phyloP scores from a whole-genome alignment of 2,329 filamentous ascomycete species.

The Pyrenophora teres region DNA sequence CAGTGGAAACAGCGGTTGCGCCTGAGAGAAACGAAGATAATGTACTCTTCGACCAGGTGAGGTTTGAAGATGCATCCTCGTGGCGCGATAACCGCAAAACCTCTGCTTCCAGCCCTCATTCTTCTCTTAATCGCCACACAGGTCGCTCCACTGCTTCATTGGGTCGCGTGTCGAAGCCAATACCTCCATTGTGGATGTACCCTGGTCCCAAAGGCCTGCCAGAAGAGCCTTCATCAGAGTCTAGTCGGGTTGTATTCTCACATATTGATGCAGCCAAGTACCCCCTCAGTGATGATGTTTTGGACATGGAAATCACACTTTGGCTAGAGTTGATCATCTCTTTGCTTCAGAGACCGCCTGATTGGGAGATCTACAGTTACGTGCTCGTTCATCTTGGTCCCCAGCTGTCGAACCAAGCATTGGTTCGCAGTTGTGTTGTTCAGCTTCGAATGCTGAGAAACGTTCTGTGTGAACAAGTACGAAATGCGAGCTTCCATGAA shows the following conservation, averaged over 20 bases:
- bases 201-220: conserved; percentile 59
- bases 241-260: conserved; percentile 59
- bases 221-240: conserved; percentile 55
- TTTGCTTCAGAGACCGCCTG: conserved; percentile 73
- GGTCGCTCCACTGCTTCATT: conserved; percentile 28
- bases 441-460: conserved; percentile 77
- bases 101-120: conserved; percentile 38
- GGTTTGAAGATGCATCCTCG: conserved; percentile 36
- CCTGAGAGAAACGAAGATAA: conserved; percentile 51
- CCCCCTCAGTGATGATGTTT: conserved; percentile 43
- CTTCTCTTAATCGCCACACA: conserved; percentile 39
- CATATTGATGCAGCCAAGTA: conserved; percentile 49
- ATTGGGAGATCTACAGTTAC: conserved; percentile 95
- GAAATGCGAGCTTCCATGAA: conserved; percentile 76
- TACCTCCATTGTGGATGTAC: conserved; percentile 61
- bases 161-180: conserved; percentile 40
- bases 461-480: conserved; percentile 81
- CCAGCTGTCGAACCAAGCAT: conserved; percentile 85
- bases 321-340: conserved; percentile 80
- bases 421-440: conserved; percentile 75
- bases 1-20: conserved; percentile 56
- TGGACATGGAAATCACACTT: conserved; percentile 54
- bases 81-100: conserved; percentile 40
- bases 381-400: conserved; percentile 83
- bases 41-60: conserved; percentile 22